Conservation (phyloP, 306 rosid species). For the Acmispon strigosus region DNA sequence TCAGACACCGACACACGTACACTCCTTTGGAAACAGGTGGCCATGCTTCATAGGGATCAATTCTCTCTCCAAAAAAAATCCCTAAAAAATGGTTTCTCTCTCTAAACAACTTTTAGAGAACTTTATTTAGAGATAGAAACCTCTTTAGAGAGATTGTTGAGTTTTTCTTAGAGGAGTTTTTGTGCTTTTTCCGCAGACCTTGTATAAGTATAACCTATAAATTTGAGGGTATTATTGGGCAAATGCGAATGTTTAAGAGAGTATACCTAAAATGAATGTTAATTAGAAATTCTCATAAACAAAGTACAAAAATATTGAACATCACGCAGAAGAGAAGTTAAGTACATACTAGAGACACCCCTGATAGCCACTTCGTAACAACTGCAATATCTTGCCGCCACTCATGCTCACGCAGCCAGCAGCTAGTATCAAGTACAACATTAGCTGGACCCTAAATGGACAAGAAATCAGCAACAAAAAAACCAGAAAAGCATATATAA, state of each 20-base stretch:
- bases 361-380: conserved; percentile 95
- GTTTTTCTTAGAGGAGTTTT: neutral
- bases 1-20: too few species aligned
- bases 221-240: neutral
- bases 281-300: neutral
- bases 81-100: neutral
- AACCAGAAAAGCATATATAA: neutral
- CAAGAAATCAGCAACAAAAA: conserved; percentile 14
- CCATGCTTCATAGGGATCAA: too few species aligned
- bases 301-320: neutral
- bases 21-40: too few species aligned
- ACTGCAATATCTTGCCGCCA: conserved; percentile 98
- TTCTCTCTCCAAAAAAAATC: neutral
- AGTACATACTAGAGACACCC: conserved; percentile 73
- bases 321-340: conserved; percentile 19
- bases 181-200: neutral
- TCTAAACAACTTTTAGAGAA: neutral
- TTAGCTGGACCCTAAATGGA: conserved; percentile 73
- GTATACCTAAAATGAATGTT: neutral
- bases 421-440: conserved; percentile 70
- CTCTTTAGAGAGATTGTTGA: neutral
- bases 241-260: neutral
- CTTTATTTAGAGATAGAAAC: neutral
- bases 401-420: conserved; percentile 85
- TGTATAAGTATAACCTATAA: neutral